Evolutionary conservation across 2,329 filamentous ascomycete species (phyloP).

Genomic region (Trichocomaceae sp.): DNA sequence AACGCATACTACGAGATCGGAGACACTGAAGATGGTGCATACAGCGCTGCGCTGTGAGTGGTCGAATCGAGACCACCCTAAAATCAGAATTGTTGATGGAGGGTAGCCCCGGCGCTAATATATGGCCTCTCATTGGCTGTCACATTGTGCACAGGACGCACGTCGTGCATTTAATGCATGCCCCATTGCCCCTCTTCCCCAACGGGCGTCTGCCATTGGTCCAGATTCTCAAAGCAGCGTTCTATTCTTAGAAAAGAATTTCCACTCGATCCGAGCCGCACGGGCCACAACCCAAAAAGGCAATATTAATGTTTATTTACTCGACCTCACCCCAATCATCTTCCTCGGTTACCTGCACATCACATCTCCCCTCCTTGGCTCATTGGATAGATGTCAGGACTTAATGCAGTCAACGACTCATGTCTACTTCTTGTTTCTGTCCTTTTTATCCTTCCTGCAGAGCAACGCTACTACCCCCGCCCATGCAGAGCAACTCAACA

Average conservation of each 20-base stretch:
- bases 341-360: conserved; percentile 5
- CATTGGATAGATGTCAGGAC: not conserved
- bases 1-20: too few relatives aligned
- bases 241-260: conserved; percentile 10
- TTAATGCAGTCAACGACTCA: not conserved
- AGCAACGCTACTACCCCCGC: conserved; percentile 3
- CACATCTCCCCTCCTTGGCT: not conserved
- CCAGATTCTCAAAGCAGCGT: not conserved
- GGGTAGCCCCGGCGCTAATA: conserved; percentile 8
- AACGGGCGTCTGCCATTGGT: not conserved
- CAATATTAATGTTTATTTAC: not conserved
- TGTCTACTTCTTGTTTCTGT: not conserved
- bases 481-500: not conserved
- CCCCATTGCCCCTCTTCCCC: not conserved
- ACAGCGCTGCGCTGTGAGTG: conserved; percentile 5
- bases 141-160: not conserved
- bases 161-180: not conserved
- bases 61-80: not conserved
- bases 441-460: conserved; percentile 1
- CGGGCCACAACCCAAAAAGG: not conserved
- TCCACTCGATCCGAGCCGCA: conserved; percentile 3
- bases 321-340: conserved; percentile 9
- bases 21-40: not conserved
- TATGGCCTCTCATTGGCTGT: conserved; percentile 1
- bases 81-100: not conserved